These are phyloP conservation scores for Pseudoneurospora amorphoporcata DNA, from an alignment of 495 filamentous ascomycete species.

Conservation along the genomic window DNA sequence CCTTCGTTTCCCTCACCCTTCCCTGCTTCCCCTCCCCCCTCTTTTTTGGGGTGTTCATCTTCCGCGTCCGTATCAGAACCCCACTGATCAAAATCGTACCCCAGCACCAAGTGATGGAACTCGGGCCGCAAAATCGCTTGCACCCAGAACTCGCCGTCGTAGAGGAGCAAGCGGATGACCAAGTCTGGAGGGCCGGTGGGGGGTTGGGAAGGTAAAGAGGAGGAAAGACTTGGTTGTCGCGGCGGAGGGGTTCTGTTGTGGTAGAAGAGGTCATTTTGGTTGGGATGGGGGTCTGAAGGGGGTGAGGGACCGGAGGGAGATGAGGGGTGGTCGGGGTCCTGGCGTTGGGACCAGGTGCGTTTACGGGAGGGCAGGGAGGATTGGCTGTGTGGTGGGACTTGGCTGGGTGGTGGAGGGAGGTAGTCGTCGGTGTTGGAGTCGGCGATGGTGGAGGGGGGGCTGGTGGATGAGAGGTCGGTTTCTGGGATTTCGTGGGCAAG, in stretches of 20 bases:
- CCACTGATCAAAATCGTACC: background rate
- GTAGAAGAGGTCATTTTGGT: too few relatives aligned
- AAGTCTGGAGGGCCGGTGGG: background rate
- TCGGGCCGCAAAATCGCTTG: background rate
- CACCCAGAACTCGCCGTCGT: background rate
- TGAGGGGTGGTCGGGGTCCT: background rate
- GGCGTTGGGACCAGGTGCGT: background rate
- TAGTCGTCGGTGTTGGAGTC: background rate
- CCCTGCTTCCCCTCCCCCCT: too few relatives aligned
- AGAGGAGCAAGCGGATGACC: background rate
- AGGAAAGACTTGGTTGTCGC: background rate
- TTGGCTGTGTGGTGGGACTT: background rate
- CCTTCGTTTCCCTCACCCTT: too few relatives aligned
- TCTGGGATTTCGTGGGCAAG: background rate
- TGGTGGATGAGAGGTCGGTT: background rate
- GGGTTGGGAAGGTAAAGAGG: background rate
- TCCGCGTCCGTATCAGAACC: too few relatives aligned
- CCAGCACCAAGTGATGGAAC: background rate
- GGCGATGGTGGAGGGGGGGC: background rate
- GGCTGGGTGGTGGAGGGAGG: background rate
- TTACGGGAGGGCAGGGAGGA: background rate
- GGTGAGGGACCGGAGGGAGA: background rate
- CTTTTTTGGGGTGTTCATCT: too few relatives aligned
- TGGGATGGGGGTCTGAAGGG: background rate
- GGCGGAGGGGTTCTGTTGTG: background rate